A percentile compares a stretch with the other conserved stretches of the same genome.
Evolutionary conservation across 2,329 filamentous ascomycete genomes (phyloP).

Genomic region (Penicillium vulpinum): DNA sequence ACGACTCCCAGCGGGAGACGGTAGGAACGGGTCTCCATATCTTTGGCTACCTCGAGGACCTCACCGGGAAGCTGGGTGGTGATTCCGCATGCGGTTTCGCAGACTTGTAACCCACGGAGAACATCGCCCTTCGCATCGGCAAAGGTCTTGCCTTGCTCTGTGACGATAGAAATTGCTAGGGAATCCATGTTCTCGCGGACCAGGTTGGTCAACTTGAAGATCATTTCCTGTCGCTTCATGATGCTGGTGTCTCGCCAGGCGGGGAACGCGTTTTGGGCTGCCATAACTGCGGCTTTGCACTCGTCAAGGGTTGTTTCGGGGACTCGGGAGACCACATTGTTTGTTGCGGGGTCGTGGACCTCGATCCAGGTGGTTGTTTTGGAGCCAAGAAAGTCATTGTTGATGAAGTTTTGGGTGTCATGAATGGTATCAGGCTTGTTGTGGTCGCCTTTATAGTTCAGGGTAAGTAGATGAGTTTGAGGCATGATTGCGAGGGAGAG

Average conservation of each 20-base stretch:
- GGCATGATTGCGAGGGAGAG: neutral
- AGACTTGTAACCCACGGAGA: constrained; percentile 63
- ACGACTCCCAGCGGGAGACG: constrained; percentile 62
- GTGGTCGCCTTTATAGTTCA: constrained; percentile 1
- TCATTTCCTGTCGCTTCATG: constrained; percentile 59
- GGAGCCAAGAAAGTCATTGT: neutral
- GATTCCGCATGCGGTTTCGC: constrained; percentile 64
- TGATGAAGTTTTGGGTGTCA: constrained; percentile 1
- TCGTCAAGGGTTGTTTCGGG: constrained; percentile 61
- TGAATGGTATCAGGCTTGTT: neutral
- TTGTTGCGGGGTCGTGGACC: constrained; percentile 2
- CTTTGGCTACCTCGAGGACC: constrained; percentile 62
- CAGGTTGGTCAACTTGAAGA: constrained; percentile 62
- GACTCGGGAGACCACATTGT: constrained; percentile 53
- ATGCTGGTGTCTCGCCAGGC: constrained; percentile 58
- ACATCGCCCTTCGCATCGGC: constrained; percentile 63
- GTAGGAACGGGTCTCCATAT: constrained; percentile 66
- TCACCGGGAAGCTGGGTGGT: constrained; percentile 63
- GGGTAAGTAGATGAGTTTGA: neutral
- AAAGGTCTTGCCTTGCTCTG: constrained; percentile 66
- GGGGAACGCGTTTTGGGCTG: constrained; percentile 60
- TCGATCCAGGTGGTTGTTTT: neutral
- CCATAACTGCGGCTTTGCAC: constrained; percentile 57
- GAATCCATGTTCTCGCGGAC: constrained; percentile 64
- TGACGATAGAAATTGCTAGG: constrained; percentile 60